phyloP scores from a whole-genome alignment of 768 basidiomycete species.

The Krasilnikovozyma curviuscula region DNA sequence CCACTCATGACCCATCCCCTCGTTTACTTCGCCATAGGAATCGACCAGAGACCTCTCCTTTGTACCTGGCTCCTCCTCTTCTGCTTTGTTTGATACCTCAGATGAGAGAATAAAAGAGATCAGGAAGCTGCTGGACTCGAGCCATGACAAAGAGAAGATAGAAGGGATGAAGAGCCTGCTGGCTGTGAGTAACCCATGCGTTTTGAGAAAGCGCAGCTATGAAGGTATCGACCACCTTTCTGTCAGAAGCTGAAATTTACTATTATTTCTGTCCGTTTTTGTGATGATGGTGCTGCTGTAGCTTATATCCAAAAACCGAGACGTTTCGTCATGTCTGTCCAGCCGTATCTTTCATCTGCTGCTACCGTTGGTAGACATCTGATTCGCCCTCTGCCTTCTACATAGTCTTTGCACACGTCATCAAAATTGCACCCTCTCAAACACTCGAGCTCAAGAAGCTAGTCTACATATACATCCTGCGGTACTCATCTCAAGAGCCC shows the following conservation, averaged over 20 bases:
- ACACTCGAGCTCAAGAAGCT: slow-evolving; percentile 90
- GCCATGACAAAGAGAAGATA: slow-evolving; percentile 69
- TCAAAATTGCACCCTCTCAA: slow-evolving; percentile 84
- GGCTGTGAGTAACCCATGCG: slow-evolving; percentile 41
- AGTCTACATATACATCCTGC: slow-evolving; percentile 89
- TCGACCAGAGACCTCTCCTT: slow-evolving; percentile 14
- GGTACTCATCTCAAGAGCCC: slow-evolving; percentile 81
- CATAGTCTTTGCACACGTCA: slow-evolving; percentile 93
- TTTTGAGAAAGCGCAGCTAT: background rate
- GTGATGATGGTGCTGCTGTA: slow-evolving; percentile 27
- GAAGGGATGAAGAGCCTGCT: slow-evolving; percentile 91
- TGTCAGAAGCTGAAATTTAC: slow-evolving; percentile 1
- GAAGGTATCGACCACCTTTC: background rate
- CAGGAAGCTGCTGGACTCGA: slow-evolving; percentile 66
- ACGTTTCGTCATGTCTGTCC: slow-evolving; percentile 76
- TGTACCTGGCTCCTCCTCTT: slow-evolving; percentile 18
- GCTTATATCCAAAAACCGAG: slow-evolving; percentile 82
- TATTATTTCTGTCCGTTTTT: background rate
- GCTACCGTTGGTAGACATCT: no score
- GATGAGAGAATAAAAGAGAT: slow-evolving; percentile 75
- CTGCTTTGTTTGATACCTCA: slow-evolving; percentile 22
- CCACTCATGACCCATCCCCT: slow-evolving; percentile 1
- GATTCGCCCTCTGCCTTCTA: no score
- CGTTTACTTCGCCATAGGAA: slow-evolving; percentile 6
- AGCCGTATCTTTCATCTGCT: no score